phyloP scores from a whole-genome alignment of 2,329 filamentous ascomycete species.

The Alternaria ethzedia region DNA sequence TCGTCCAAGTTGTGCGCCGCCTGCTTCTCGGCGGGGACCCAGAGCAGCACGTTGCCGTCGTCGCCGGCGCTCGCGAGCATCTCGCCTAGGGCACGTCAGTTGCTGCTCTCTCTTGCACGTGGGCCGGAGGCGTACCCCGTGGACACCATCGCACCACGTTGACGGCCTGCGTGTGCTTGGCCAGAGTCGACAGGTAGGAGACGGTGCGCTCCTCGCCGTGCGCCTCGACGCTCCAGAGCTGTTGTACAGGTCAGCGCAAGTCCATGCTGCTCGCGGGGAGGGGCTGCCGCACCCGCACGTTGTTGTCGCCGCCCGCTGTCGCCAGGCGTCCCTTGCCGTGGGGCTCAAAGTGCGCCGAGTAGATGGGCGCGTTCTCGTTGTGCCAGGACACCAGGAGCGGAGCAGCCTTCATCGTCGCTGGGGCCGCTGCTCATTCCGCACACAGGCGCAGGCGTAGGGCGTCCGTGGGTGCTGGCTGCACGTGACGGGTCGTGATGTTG shows the following conservation, averaged over 20 bases:
- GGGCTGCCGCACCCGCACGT: conserved; percentile 76
- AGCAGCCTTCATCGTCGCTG: conserved; percentile 81
- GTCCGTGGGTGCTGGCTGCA: conserved; percentile 16
- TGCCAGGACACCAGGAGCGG: conserved; percentile 99
- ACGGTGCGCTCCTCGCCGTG: conserved; percentile 87
- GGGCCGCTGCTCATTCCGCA: conserved; percentile 22
- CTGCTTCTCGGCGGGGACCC: conserved; percentile 85
- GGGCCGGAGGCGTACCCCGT: conserved; percentile 67
- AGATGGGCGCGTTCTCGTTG: conserved; percentile 94
- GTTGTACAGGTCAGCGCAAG: conserved; percentile 46
- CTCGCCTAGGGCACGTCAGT: conserved; percentile 68
- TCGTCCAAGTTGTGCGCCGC: conserved; percentile 80
- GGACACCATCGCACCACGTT: conserved; percentile 98
- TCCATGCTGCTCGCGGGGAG: neutral
- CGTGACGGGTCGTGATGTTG: conserved; percentile 10
- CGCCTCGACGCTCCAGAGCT: conserved; percentile 91
- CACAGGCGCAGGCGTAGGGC: conserved; percentile 1
- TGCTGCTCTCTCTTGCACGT: conserved; percentile 4
- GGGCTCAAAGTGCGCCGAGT: conserved; percentile 95
- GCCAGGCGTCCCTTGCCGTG: conserved; percentile 89
- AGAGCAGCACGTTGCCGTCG: conserved; percentile 95
- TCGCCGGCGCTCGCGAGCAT: conserved; percentile 93
- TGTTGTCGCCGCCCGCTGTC: conserved; percentile 94
- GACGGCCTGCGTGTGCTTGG: conserved; percentile 94
- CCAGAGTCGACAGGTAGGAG: conserved; percentile 87